These are phyloP conservation scores for Calonectria pteridis DNA, from an alignment of 2,329 filamentous ascomycete species.

Conservation along the genomic window DNA sequence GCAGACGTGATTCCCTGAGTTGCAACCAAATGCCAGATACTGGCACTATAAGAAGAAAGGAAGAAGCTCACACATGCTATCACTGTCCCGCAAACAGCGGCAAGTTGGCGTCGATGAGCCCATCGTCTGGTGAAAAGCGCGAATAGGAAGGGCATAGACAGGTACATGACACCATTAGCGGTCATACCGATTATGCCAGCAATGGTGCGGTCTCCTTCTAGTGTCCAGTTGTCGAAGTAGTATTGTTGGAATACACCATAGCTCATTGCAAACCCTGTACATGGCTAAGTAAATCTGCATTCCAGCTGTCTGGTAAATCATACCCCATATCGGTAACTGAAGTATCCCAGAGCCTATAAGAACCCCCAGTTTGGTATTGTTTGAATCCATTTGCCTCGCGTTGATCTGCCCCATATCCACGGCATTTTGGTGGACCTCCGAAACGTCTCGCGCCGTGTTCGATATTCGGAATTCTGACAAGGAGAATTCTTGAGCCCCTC, in stretches of 20 bases:
- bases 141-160: slow-evolving; percentile 35
- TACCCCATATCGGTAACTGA: slow-evolving; percentile 27
- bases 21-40: slow-evolving; percentile 30
- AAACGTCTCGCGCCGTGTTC: background rate
- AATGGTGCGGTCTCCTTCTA: slow-evolving; percentile 19
- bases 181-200: slow-evolving; percentile 36
- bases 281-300: background rate
- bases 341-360: background rate
- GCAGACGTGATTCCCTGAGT: slow-evolving; percentile 30
- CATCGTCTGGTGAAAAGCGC: slow-evolving; percentile 29
- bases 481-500: background rate
- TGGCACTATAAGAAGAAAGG: slow-evolving; percentile 25
- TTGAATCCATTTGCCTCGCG: background rate
- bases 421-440: background rate
- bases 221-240: slow-evolving; percentile 23
- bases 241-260: slow-evolving; percentile 38
- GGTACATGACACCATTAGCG: slow-evolving; percentile 33
- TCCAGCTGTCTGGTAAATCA: background rate
- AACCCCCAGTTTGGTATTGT: background rate
- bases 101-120: slow-evolving; percentile 25
- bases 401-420: background rate
- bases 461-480: background rate
- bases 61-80: slow-evolving; percentile 29
- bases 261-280: slow-evolving; percentile 32
- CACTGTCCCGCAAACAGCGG: slow-evolving; percentile 22